These are phyloP conservation scores for Geranium brycei DNA, from an alignment of 345 rosid species.

Conservation along the genomic window DNA sequence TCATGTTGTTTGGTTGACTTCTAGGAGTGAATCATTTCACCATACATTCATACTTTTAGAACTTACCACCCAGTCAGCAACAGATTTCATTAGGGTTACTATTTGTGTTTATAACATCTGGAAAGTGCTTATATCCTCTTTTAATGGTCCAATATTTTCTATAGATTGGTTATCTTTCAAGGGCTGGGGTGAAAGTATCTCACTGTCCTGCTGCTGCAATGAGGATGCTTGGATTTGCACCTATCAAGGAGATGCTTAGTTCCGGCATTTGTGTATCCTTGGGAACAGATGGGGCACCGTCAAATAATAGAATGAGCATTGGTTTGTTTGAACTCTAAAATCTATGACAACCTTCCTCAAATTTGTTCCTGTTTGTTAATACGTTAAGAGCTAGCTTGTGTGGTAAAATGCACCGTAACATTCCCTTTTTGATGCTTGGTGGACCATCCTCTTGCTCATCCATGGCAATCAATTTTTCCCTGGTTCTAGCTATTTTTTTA, in stretches of 20 bases:
- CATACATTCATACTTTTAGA: not conserved
- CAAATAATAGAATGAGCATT: conserved; percentile 75
- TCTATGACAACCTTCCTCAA: not conserved
- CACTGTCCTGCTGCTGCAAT: conserved; percentile 67
- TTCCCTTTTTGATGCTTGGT: not conserved
- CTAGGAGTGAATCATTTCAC: not conserved
- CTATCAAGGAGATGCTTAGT: conserved; percentile 46
- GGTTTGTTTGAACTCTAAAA: conserved; percentile 24
- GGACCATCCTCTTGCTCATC: not conserved
- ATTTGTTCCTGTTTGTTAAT: not conserved
- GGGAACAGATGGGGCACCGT: conserved; percentile 80
- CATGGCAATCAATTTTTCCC: not conserved
- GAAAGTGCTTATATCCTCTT: not conserved
- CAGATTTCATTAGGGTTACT: no score
- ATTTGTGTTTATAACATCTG: not conserved
- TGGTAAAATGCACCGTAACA: not conserved
- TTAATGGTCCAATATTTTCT: not conserved
- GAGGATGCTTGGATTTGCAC: conserved; percentile 74
- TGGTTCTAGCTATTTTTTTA: not conserved
- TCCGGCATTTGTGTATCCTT: conserved; percentile 53
- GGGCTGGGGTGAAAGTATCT: conserved; percentile 57
- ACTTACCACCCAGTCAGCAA: not conserved
- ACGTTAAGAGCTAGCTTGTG: not conserved
- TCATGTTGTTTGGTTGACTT: no score
- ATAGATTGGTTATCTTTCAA: conserved; percentile 49